Evolutionary conservation across 2,329 filamentous ascomycete species (phyloP), one percentile per base, ranked within the genome.

Genomic region (Penicillium sp.): DNA sequence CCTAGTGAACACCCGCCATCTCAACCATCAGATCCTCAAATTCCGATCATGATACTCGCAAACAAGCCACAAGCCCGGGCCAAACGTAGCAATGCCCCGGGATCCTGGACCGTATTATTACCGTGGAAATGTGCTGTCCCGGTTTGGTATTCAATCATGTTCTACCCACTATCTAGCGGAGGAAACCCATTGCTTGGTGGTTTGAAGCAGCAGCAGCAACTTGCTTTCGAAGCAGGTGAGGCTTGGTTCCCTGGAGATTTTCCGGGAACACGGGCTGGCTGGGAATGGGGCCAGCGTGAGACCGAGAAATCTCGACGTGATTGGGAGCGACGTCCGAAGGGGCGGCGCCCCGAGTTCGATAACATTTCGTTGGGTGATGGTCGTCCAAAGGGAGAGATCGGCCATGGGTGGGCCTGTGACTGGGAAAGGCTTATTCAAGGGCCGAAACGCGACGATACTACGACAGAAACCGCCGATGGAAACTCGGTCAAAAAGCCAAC

Each of bases 241-340:
- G 86, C 91, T 1, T 96, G 89, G 85, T 99, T 96, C 69, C 94
- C 94, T 0, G 89, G 85, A 3, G 94, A 99, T 72, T 90, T 85
- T 61, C 87, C 90, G 0, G 90, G 88, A 5, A 96, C 92, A 0
- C 82, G 84, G 56, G 89, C 92, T 2, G 94, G 94, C 1, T 87
- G 85, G 71, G 78, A 81, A 17, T 97, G 92, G 90, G 90, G 96
- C 71, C 70, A 86, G 35, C 81, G 84, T 36, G 83, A 93, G 72
- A 83, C 86, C 13, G 75, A 77, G 47, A 81, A 77, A 64, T 79
- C 86, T 55, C 83, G 84, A 67, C 77, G 78, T 25, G 82, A 85
- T 27, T 96, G 92, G 92, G 85, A 88, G 51, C 83, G 84, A 52
- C 85, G 87, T 49, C 93, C 94, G 0, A 94, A 90, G 73, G 89